These are phyloP conservation scores for Aegilops speltoides DNA, from an alignment of 176 grass and related monocot species.

Conservation along the genomic window DNA sequence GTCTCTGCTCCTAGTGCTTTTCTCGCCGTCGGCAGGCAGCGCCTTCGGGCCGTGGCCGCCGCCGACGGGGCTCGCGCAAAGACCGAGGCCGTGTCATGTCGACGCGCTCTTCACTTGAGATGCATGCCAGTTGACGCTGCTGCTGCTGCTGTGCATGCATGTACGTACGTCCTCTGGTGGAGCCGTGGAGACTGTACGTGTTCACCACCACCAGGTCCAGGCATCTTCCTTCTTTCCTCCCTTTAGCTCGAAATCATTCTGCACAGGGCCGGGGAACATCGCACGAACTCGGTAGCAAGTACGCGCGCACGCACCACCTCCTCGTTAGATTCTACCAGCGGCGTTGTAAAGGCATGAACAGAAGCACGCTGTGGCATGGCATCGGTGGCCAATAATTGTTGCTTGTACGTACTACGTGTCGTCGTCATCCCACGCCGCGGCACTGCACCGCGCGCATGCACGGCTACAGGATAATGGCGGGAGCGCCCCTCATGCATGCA, in stretches of 20 bases:
- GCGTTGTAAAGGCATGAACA: neutral
- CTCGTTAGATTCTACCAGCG: neutral
- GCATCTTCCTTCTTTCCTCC: neutral
- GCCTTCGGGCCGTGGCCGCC: too few species aligned
- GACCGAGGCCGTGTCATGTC: neutral
- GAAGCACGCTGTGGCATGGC: too few species aligned
- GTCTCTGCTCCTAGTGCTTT: too few species aligned
- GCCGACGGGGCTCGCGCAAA: neutral
- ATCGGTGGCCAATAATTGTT: slow-evolving; percentile 4
- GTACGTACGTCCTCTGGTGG: neutral
- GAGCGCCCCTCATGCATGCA: too few species aligned
- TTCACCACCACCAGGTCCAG: neutral
- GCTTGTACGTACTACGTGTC: neutral
- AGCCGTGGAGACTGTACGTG: neutral
- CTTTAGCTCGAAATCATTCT: neutral
- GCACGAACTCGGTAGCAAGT: neutral
- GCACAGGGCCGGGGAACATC: slow-evolving; percentile 1
- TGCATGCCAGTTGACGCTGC: neutral
- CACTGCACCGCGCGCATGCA: too few species aligned
- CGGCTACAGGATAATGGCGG: too few species aligned
- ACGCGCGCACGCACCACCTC: neutral
- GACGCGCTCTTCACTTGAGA: neutral
- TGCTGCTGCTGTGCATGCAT: neutral
- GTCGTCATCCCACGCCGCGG: too few species aligned
- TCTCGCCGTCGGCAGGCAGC: too few species aligned